Evolutionary conservation across 192 early-diverging fungal genomes (phyloP), one percentile per base, ranked within the genome.

Genomic region (Linnemannia hyalina): DNA sequence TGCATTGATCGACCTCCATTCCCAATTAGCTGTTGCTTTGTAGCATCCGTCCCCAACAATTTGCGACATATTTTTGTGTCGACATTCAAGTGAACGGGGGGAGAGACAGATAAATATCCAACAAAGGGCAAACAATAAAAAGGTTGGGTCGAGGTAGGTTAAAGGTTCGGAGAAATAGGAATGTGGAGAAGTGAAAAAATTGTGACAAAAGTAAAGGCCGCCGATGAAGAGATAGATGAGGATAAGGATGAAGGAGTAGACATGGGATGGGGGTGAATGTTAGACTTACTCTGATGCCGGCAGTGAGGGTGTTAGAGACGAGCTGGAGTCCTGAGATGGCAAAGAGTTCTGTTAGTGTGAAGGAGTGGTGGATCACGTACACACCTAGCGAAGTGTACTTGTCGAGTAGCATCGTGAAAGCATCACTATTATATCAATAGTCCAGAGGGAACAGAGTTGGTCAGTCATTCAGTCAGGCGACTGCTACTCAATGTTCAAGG

Each of bases 321-420:
- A 97, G 83, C 68, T 97, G 93, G 77, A 97, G 95, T 1, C 96
- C 93, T 42, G 95, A 92, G 87, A 94, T 88, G 18, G 94, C 91
- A 74, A 97, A 92, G 35, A 96, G 87, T 81, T 97, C 96, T 8
- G 94, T 94, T 6, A 97, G 87, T 11, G 94, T 95, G 78, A 96
- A 97, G 11, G 92, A 88, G 78, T 92, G 91, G 71, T 95, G 93
- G 26, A 96, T 89, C 23, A 95, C 76, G 71, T 93, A 93, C 18
- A 94, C 88, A 32, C 93, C 92, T 13, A 93, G 77, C 10, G 88
- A 89, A 42, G 94, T 94, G 65, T 94, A 94, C 73, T 91, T 83
- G 77, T 94, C 93, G 73, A 95, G 76, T 2, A 93, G 81, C 68
- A 91, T 88, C 38, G 91, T 83, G 74, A 95, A 93, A 40, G 82